Conservation (phyloP, 2,329 filamentous ascomycete species). For the Orbilia oligospora region DNA sequence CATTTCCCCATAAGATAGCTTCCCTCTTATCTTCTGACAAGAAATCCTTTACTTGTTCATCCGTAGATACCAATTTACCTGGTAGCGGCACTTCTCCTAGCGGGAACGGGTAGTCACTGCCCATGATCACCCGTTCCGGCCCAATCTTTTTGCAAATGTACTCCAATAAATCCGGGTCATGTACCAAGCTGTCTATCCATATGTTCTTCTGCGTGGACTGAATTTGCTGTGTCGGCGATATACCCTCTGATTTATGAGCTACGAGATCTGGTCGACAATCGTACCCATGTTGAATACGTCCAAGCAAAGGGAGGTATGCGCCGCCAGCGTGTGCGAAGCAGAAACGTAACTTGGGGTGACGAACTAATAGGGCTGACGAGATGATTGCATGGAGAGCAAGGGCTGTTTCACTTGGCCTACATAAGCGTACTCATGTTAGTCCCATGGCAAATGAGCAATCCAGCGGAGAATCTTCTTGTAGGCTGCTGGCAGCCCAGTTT, state of each 20-base stretch:
- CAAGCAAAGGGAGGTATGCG: conserved; percentile 66
- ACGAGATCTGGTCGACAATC: conserved; percentile 67
- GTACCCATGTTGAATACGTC: conserved; percentile 66
- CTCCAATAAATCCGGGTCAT: conserved; percentile 66
- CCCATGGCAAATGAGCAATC: not conserved
- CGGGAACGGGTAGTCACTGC: conserved; percentile 67
- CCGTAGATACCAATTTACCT: conserved; percentile 65
- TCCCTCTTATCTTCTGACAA: conserved; percentile 66
- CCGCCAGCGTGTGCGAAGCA: conserved; percentile 67
- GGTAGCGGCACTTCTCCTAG: conserved; percentile 66
- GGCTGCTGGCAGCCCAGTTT: too few species aligned
- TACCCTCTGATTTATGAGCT: conserved; percentile 64
- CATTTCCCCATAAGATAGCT: conserved; percentile 65
- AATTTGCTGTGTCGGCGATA: conserved; percentile 65
- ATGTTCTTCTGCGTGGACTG: conserved; percentile 63
- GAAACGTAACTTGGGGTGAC: conserved; percentile 65
- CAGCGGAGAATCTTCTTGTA: not conserved
- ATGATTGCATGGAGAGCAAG: conserved; percentile 66
- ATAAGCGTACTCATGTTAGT: not conserved
- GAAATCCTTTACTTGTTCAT: conserved; percentile 64
- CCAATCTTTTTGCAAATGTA: conserved; percentile 66
- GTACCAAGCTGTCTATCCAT: conserved; percentile 66
- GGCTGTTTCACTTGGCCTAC: conserved; percentile 66
- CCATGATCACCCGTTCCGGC: conserved; percentile 65
- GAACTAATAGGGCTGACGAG: conserved; percentile 65